Base-by-base conservation (phyloP, 768 basidiomycete genomes). In the Hygrophorus pudorinus region DNA sequence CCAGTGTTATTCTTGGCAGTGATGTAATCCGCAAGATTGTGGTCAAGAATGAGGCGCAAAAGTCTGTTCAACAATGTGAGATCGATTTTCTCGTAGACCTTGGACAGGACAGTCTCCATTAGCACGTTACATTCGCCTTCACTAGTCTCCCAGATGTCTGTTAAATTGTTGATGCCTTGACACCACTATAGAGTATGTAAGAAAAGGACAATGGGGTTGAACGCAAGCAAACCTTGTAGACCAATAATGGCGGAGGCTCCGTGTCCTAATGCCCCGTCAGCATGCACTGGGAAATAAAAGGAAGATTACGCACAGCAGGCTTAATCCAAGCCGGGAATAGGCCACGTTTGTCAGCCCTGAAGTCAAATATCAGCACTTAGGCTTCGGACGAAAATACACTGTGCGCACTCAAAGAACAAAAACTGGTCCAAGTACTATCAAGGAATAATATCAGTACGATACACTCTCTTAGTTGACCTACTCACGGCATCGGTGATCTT, bases 291-390 rank as follows among this genome's bases (percentile, higher is more conserved):
- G 6, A 37, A 4, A 24, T 3, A 5, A 20, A 35, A 36, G 20
- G 7, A 30, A 27, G 43, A 38, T 21, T 16, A 59, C 70, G 40
- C 61, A 68, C 76, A 40, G 90, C 86, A 18, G 96, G 96, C 67
- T 98, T 99, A 62, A 99, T 96, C 94, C 96, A 99, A 1, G 91
- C 81, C 9, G 96, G 96, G 82, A 98, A 98, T 17, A 99, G 66
- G 38, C 91, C 90, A 54, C 96, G 85, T 63, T 98, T 98, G 67
- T 99, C 96, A 16, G 92, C 91, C 60, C 73, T 75, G 46, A 11
- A 48, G 17, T 16, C 32, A 38, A 16, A 1, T 41, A 45, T 38
- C 16, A 37, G 24, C 4, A 37, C 32, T 0, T 21, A 31, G 9
- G 14, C 39, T 14, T 4, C 12, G 37, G 9, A 12, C 16, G 4